Percentiles rank a stretch among this genome's conserved stretches.
These are phyloP conservation scores for Tillandsia fasciculata DNA, from an alignment of 176 grass and related monocot species.

Conservation along the genomic window DNA sequence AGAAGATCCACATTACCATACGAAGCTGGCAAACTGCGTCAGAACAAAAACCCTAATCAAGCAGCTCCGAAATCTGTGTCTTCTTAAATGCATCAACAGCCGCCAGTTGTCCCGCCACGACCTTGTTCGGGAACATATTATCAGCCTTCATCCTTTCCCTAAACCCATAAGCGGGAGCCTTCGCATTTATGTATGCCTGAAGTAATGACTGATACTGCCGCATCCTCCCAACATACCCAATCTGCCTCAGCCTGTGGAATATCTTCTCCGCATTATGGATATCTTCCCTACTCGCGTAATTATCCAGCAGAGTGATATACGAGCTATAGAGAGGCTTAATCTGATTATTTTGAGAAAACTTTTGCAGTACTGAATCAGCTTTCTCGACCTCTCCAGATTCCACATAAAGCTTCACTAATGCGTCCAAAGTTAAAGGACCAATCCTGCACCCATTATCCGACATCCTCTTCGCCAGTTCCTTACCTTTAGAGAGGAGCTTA, in stretches of 20 bases:
- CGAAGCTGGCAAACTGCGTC: neutral
- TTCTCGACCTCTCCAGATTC: constrained; percentile 14
- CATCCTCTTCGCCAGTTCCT: constrained; percentile 22
- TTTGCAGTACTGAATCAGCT: constrained; percentile 21
- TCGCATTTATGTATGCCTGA: constrained; percentile 20
- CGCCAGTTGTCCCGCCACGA: constrained; percentile 6
- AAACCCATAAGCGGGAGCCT: constrained; percentile 22
- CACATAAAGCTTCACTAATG: constrained; percentile 19
- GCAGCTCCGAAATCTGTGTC: constrained; percentile 5
- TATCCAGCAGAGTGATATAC: constrained; percentile 12
- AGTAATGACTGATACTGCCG: constrained; percentile 11
- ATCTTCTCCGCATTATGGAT: constrained; percentile 24
- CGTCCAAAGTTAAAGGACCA: constrained; percentile 21
- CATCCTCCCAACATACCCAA: constrained; percentile 14
- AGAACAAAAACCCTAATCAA: constrained; percentile 6
- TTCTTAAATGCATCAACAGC: constrained; percentile 15
- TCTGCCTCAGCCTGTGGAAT: constrained; percentile 11
- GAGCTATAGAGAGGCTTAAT: constrained; percentile 3
- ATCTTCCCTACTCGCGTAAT: constrained; percentile 10
- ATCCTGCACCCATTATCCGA: constrained; percentile 14
- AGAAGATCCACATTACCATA: neutral
- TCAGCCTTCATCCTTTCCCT: constrained; percentile 28
- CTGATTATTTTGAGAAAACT: constrained; percentile 1
- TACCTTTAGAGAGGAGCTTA: constrained; percentile 18
- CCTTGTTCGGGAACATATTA: constrained; percentile 18